These are phyloP conservation scores for Monosporascus sp. DNA, from an alignment of 2,329 filamentous ascomycete species.

Conservation along the genomic window DNA sequence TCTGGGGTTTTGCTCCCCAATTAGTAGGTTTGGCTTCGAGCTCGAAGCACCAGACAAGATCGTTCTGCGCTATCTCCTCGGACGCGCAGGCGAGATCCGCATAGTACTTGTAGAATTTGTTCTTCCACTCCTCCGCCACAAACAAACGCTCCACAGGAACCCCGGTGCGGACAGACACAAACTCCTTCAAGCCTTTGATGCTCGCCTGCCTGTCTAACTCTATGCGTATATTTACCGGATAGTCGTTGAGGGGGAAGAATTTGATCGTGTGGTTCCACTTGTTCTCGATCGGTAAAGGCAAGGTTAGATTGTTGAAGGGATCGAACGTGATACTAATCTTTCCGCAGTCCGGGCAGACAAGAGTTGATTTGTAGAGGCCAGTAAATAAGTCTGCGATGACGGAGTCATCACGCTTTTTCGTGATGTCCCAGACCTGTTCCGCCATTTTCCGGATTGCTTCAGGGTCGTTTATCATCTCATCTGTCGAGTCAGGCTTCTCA, in stretches of 20 bases:
- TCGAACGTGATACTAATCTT: conserved; percentile 99
- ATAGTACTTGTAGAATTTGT: conserved; percentile 83
- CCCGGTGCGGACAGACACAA: conserved; percentile 61
- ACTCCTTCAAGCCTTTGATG: conserved; percentile 64
- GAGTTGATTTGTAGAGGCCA: conserved; percentile 96
- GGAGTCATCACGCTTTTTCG: conserved; percentile 87
- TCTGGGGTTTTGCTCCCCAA: conserved; percentile 47
- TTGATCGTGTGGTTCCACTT: conserved; percentile 71
- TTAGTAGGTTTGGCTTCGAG: conserved; percentile 77
- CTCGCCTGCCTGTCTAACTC: conserved; percentile 75
- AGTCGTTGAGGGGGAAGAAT: conserved; percentile 71
- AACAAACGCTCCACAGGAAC: conserved; percentile 65
- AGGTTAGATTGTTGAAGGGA: conserved; percentile 89
- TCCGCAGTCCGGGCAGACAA: conserved; percentile 83
- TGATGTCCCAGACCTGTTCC: conserved; percentile 84
- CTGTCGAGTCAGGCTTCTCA: conserved; percentile 94
- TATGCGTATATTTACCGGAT: conserved; percentile 66
- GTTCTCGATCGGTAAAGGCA: conserved; percentile 84
- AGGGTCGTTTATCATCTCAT: conserved; percentile 84
- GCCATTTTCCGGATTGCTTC: conserved; percentile 79
- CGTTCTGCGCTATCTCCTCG: conserved; percentile 65
- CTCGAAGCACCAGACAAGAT: conserved; percentile 68
- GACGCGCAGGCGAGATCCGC: conserved; percentile 62
- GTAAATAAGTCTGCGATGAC: conserved; percentile 94
- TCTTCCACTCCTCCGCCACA: conserved; percentile 74